phyloP scores from a whole-genome alignment of 495 filamentous ascomycete species.

The Podospora conica region DNA sequence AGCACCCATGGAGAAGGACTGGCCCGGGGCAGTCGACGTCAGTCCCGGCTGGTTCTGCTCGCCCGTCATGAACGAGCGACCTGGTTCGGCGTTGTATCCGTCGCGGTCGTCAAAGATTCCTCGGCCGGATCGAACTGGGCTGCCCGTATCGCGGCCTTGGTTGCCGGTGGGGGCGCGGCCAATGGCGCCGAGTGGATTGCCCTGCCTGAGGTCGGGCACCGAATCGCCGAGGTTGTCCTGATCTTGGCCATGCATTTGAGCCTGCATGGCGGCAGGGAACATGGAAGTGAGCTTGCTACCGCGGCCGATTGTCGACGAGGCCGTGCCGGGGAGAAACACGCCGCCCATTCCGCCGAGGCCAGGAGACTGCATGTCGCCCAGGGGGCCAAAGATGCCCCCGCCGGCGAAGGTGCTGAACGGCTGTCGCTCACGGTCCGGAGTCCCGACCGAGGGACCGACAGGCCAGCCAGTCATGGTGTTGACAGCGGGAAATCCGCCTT shows the following conservation, averaged over 20 bases:
- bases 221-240: slow-evolving; percentile 49
- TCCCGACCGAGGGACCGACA: slow-evolving; percentile 55
- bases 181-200: slow-evolving; percentile 47
- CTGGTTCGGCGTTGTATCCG: slow-evolving; percentile 32
- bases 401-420: slow-evolving; percentile 59
- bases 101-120: slow-evolving; percentile 53
- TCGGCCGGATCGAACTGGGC: slow-evolving; percentile 53
- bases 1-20: slow-evolving; percentile 28
- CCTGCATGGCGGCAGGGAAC: slow-evolving; percentile 81
- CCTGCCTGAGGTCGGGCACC: slow-evolving; percentile 44
- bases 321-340: slow-evolving; percentile 38
- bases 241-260: slow-evolving; percentile 68
- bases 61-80: slow-evolving; percentile 29
- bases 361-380: slow-evolving; percentile 72
- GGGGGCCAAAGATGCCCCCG: slow-evolving; percentile 60
- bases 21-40: slow-evolving; percentile 30
- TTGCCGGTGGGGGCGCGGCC: slow-evolving; percentile 47
- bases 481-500: slow-evolving; percentile 62
- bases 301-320: slow-evolving; percentile 50
- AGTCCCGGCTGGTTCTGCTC: slow-evolving; percentile 27
- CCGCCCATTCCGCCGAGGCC: slow-evolving; percentile 53
- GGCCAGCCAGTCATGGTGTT: slow-evolving; percentile 66
- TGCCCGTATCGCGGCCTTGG: slow-evolving; percentile 52
- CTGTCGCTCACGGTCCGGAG: slow-evolving; percentile 70
- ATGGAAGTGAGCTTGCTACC: slow-evolving; percentile 80